Percentiles rank a stretch among this genome's conserved stretches.
Evolutionary conservation across 257 asterid species (phyloP).

Genomic region (Nicotiana paniculata): DNA sequence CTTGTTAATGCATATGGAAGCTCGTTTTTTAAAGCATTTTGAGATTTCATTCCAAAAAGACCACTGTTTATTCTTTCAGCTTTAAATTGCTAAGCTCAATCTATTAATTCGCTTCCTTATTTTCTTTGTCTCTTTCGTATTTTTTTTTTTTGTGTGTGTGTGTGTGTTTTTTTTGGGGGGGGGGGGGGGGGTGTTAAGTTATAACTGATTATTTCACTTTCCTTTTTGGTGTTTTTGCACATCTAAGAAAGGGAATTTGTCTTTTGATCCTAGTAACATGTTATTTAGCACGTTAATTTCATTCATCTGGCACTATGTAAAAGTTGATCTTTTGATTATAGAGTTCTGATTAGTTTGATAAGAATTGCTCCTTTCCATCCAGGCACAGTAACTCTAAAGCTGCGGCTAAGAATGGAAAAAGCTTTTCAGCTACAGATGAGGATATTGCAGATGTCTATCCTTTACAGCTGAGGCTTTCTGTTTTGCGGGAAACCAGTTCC

Average conservation of each 20-base stretch:
- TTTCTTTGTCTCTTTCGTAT: background rate
- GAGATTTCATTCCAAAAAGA: background rate
- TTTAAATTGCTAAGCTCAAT: background rate
- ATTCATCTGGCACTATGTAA: background rate
- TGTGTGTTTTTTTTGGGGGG: no score
- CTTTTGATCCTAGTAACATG: slow-evolving; percentile 1
- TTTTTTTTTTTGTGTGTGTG: background rate
- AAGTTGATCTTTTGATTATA: slow-evolving; percentile 4
- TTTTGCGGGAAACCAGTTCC: slow-evolving; percentile 50
- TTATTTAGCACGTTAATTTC: background rate
- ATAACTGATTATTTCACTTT: background rate
- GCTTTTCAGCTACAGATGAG: slow-evolving; percentile 56
- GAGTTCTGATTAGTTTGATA: background rate
- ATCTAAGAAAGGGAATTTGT: slow-evolving; percentile 5
- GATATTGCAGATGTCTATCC: slow-evolving; percentile 93
- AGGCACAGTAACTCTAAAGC: slow-evolving; percentile 85
- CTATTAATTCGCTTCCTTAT: background rate
- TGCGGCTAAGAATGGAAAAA: slow-evolving; percentile 48
- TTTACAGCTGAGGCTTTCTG: slow-evolving; percentile 76
- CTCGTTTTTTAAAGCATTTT: slow-evolving; percentile 7
- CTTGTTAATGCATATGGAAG: slow-evolving; percentile 13
- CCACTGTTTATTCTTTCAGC: background rate
- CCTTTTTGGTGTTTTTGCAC: background rate
- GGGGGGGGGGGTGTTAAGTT: background rate
- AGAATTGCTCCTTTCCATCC: slow-evolving; percentile 16